Evolutionary conservation across 768 basidiomycete genomes (phyloP).

Genomic region (Gyrodon lividus): DNA sequence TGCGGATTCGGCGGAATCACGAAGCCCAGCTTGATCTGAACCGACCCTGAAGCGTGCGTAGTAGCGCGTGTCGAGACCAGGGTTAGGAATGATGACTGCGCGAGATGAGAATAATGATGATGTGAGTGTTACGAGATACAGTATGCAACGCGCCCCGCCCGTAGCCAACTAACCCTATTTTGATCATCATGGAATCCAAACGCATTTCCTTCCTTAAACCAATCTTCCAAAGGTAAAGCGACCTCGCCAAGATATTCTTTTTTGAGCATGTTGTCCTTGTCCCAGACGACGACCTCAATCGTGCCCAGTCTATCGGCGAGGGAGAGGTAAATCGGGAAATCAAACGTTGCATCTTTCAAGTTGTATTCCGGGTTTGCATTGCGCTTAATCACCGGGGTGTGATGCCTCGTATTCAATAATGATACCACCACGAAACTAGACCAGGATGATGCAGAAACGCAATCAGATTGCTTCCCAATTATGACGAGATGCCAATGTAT

Average conservation of each 20-base stretch:
- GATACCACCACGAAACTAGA: conserved; percentile 70
- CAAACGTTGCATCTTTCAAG: conserved; percentile 78
- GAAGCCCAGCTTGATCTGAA: conserved; percentile 64
- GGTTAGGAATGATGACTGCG: conserved; percentile 45
- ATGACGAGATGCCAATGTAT: not conserved
- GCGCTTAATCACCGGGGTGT: conserved; percentile 76
- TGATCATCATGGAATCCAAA: conserved; percentile 57
- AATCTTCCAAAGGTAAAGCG: conserved; percentile 73
- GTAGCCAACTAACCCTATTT: conserved; percentile 58
- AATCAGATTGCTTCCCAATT: not conserved
- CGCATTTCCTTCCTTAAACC: conserved; percentile 54
- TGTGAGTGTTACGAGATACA: conserved; percentile 3
- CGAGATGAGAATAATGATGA: not conserved
- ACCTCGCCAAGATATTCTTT: conserved; percentile 96
- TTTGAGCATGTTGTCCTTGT: conserved; percentile 76
- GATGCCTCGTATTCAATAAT: conserved; percentile 53
- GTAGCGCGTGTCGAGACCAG: conserved; percentile 50
- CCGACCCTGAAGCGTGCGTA: conserved; percentile 48
- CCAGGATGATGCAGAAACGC: not conserved
- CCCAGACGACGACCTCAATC: conserved; percentile 89
- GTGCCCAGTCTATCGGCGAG: conserved; percentile 70
- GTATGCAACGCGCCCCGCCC: not conserved
- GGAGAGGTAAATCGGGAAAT: conserved; percentile 81
- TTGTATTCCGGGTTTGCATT: conserved; percentile 66
- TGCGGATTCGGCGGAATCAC: conserved; percentile 42